phyloP scores from a whole-genome alignment of 768 basidiomycete species.

The Termitomyces sp. region DNA sequence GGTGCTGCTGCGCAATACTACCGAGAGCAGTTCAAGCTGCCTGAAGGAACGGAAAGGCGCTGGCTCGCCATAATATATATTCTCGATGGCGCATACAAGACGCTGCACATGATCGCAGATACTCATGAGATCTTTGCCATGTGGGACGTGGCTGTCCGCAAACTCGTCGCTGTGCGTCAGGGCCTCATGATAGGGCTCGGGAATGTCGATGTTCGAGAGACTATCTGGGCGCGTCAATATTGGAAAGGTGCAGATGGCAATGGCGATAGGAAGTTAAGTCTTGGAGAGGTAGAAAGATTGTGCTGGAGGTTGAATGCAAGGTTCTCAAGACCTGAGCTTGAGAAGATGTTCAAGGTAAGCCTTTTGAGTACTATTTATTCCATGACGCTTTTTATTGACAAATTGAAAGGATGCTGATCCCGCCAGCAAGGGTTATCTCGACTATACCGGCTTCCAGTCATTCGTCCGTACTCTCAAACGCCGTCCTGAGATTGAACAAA shows the following conservation, averaged over 20 bases:
- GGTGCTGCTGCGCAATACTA: slow-evolving; percentile 70
- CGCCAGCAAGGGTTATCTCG: slow-evolving; percentile 53
- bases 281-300: slow-evolving; percentile 69
- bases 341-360: slow-evolving; percentile 55
- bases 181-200: slow-evolving; percentile 69
- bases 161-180: slow-evolving; percentile 61
- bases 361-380: neutral
- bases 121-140: slow-evolving; percentile 45
- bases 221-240: slow-evolving; percentile 77
- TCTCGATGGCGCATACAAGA: slow-evolving; percentile 75
- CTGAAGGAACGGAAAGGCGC: slow-evolving; percentile 57
- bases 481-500: slow-evolving; percentile 74
- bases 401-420: slow-evolving; percentile 58
- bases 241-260: slow-evolving; percentile 73
- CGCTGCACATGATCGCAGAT: slow-evolving; percentile 78
- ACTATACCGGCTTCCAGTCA: slow-evolving; percentile 75
- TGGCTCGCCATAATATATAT: slow-evolving; percentile 91
- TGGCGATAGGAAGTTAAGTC: slow-evolving; percentile 59
- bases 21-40: slow-evolving; percentile 64
- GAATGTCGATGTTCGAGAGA: slow-evolving; percentile 58
- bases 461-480: slow-evolving; percentile 83
- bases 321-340: slow-evolving; percentile 48
- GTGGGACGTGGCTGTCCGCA: slow-evolving; percentile 58
- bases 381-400: neutral
- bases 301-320: slow-evolving; percentile 71